Evolutionary conservation across 1,139 yeast species (phyloP), one percentile per base, ranked within the genome.

Genomic region (Williopsis jadinii): DNA sequence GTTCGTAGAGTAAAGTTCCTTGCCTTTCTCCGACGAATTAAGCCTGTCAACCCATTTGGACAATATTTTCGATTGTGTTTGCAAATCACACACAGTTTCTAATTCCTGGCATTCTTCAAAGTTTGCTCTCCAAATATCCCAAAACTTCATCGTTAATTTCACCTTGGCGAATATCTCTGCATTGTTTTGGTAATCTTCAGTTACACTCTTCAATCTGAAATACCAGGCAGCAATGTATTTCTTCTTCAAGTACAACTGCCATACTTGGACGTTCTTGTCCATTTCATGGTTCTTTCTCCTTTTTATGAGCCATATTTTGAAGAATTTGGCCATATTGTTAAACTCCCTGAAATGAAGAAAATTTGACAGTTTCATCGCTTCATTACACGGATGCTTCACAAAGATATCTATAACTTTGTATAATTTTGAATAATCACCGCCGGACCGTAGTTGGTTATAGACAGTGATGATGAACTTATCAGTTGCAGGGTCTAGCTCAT

Each of bases 61-160:
- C 10, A 51, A 43, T 26, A 41, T 38, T 35, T 47, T 51, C 0
- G 43, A 35, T 52, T 36, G 56, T 63, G 8, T 37, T 63, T 24
- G 68, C 66, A 30, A 55, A 60, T 37, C 43, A 61, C 37, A 75
- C 69, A 14, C 63, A 41, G 52, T 64, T 66, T 19, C 41, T 61
- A 19, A 47, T 62, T 42, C 32, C 6, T 41, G 8, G 6, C 38
- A 9, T 27, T 48, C 45, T 5, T 44, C 42, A 11, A 34, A 6
- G 15, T 44, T 50, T 0, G 45, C 8, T 24, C 36, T 38, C 57
- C 58, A 53, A 1, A 44, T 32, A 32, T 52, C 52, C 42, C 47
- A 52, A n/a, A 34, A 36, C 35, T 41, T 47, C 41, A 52, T 41
- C 11, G 24, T 19, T 8, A 24, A 35, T 32, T 49, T 48, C 2